A percentile compares a stretch with the other conserved stretches of the same genome.
Conservation (phyloP, 2,329 filamentous ascomycete species). For the Neocatenulostroma microsporum region DNA sequence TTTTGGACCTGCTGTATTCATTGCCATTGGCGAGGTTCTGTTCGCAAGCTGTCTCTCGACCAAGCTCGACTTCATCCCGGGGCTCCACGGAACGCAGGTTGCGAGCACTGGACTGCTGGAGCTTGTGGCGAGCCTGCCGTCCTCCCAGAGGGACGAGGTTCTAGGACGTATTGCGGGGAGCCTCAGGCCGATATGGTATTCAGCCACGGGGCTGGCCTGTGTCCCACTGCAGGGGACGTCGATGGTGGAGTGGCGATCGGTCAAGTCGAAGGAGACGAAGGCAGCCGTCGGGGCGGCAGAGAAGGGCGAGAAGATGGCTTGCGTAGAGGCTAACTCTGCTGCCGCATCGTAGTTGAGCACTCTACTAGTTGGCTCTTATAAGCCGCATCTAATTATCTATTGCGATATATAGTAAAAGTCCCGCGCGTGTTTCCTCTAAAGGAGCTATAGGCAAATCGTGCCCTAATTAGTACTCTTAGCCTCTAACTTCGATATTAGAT, state of each 20-base stretch:
- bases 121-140: constrained; percentile 14
- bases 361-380: no score
- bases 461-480: no score
- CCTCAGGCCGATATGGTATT: constrained; percentile 24
- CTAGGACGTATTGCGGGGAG: constrained; percentile 19
- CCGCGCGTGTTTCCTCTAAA: no score
- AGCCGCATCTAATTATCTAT: no score
- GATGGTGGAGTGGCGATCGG: constrained; percentile 24
- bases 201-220: constrained; percentile 19
- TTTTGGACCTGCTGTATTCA: constrained; percentile 16
- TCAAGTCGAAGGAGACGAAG: constrained; percentile 20
- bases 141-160: constrained; percentile 9
- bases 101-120: constrained; percentile 13
- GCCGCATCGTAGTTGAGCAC: no score
- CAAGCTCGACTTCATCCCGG: constrained; percentile 9
- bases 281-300: no score
- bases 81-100: constrained; percentile 4
- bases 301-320: no score
- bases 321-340: no score
- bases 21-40: constrained; percentile 16
- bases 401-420: no score
- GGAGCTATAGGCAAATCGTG: no score
- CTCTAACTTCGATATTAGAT: no score
- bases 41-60: constrained; percentile 14
- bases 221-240: constrained; percentile 18